Evolutionary conservation across 1,284 basidiomycete genomes (phyloP).

Genomic region (Ceratobasidium sp.): DNA sequence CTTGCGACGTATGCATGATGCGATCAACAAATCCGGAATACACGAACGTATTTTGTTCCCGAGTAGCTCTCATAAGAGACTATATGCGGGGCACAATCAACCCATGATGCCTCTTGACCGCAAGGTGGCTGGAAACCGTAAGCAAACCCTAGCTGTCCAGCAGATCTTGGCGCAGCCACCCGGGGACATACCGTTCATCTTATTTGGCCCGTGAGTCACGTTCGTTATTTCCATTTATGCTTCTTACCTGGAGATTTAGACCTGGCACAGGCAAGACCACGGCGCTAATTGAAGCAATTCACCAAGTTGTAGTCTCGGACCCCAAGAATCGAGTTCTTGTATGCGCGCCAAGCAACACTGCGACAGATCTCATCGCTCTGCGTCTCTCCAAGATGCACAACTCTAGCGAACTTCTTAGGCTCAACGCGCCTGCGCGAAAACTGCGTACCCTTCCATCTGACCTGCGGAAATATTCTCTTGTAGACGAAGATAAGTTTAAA

Average conservation of each 20-base stretch:
- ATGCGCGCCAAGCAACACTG: conserved; percentile 68
- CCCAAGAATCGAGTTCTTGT: conserved; percentile 61
- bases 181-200: conserved; percentile 63
- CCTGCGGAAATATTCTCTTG: conserved; percentile 20
- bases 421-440: conserved; percentile 66
- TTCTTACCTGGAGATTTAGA: conserved; percentile 49
- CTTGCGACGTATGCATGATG: conserved; percentile 64
- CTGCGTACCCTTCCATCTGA: conserved; percentile 11
- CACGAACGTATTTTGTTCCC: conserved; percentile 59
- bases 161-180: conserved; percentile 58
- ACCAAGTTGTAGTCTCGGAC: conserved; percentile 59
- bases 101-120: conserved; percentile 51
- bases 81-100: background rate
- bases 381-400: conserved; percentile 53
- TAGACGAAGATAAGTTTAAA: conserved; percentile 25
- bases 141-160: conserved; percentile 63
- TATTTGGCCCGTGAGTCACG: conserved; percentile 69
- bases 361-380: conserved; percentile 64
- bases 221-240: background rate
- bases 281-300: conserved; percentile 69
- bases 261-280: conserved; percentile 74
- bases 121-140: conserved; percentile 58
- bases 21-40: conserved; percentile 56
- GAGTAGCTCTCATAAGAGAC: conserved; percentile 47
- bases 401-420: conserved; percentile 61